A percentile compares a stretch with the other conserved stretches of the same genome.
phyloP scores from a whole-genome alignment of 768 basidiomycete genomes.

The Leccinellum rugosiceps region DNA sequence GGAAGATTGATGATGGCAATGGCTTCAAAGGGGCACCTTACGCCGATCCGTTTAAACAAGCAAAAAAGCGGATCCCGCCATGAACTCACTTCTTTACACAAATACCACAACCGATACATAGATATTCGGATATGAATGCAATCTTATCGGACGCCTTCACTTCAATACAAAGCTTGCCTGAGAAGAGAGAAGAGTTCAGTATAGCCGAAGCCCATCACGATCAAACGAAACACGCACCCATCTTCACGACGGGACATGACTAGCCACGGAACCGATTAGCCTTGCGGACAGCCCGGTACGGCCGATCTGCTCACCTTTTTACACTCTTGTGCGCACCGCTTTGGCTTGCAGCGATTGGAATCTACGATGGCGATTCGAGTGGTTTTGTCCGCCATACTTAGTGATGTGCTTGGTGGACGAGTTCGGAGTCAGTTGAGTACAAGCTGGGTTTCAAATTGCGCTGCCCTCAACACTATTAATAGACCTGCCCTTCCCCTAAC shows the following conservation, averaged over 20 bases:
- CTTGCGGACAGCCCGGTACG: background rate
- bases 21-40: conserved; percentile 97
- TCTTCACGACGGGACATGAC: conserved; percentile 97
- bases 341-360: conserved; percentile 91
- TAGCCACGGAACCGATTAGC: conserved; percentile 26
- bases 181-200: background rate
- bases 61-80: background rate
- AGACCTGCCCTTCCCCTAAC: too few species aligned
- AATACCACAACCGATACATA: conserved; percentile 99
- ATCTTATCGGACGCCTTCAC: conserved; percentile 96
- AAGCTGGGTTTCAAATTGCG: too few species aligned
- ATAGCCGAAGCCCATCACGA: background rate
- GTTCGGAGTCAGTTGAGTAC: too few species aligned
- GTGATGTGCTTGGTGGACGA: background rate
- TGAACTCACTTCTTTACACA: conserved; percentile 93
- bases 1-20: conserved; percentile 99
- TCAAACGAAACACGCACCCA: conserved; percentile 56
- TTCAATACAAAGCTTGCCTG: conserved; percentile 97
- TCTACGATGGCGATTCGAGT: conserved; percentile 97
- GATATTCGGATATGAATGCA: conserved; percentile 96
- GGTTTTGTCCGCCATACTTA: conserved; percentile 84
- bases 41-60: conserved; percentile 2
- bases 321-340: conserved; percentile 96
- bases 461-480: too few species aligned
- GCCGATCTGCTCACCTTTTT: conserved; percentile 65